These are phyloP conservation scores for Alternaria hordeiaustralica DNA, from an alignment of 2,329 filamentous ascomycete genomes.

Conservation along the genomic window DNA sequence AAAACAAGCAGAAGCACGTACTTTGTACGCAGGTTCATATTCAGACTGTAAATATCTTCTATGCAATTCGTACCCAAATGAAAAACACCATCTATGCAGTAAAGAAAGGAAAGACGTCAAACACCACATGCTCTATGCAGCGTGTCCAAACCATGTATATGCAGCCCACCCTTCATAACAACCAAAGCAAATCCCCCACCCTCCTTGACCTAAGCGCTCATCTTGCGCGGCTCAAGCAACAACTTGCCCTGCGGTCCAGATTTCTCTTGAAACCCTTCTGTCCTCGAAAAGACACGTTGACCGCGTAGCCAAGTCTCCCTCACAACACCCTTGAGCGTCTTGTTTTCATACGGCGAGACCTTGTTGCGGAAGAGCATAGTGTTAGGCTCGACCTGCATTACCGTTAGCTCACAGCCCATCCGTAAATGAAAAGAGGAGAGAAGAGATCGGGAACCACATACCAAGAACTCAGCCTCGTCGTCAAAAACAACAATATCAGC, in stretches of 20 bases:
- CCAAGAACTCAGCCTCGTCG: conserved; percentile 77
- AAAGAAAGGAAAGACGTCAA: background rate
- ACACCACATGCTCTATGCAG: background rate
- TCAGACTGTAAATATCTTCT: background rate
- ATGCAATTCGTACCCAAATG: background rate
- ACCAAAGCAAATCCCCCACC: background rate
- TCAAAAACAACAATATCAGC: conserved; percentile 94
- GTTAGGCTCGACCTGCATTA: conserved; percentile 55
- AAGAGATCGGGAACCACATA: conserved; percentile 49
- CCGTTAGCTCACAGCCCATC: background rate
- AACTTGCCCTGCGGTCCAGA: conserved; percentile 56
- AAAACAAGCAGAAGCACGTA: background rate
- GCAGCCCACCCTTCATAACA: background rate
- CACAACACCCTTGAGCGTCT: conserved; percentile 77
- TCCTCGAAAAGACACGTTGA: conserved; percentile 72
- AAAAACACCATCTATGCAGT: conserved; percentile 9
- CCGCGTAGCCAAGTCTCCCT: conserved; percentile 86
- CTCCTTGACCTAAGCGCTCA: conserved; percentile 2
- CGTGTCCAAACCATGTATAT: background rate
- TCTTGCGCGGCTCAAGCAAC: conserved; percentile 58
- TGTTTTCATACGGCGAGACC: conserved; percentile 88
- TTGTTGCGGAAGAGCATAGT: conserved; percentile 96
- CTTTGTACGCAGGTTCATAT: background rate
- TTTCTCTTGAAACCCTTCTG: conserved; percentile 69
- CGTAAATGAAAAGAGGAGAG: background rate